Evolutionary conservation across 1,139 yeast species (phyloP).

Genomic region (Lodderomyces theae): DNA sequence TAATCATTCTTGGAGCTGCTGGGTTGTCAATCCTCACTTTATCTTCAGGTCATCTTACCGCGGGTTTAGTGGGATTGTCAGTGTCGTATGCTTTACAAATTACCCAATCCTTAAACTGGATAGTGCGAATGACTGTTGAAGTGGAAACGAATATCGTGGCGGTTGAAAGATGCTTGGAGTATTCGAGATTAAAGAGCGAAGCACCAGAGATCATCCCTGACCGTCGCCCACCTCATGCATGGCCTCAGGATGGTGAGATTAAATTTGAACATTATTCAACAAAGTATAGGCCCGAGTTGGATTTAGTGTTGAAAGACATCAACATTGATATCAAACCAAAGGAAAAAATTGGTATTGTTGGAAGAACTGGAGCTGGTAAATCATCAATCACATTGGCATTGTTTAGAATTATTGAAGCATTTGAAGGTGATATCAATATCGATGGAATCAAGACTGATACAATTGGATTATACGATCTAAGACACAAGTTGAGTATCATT

Average conservation of each 20-base stretch:
- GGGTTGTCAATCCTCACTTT: slow-evolving; percentile 73
- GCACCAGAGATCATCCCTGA: slow-evolving; percentile 75
- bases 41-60: slow-evolving; percentile 64
- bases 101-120: slow-evolving; percentile 94
- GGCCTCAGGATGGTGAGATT: slow-evolving; percentile 82
- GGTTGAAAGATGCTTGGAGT: slow-evolving; percentile 91
- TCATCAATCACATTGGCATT: slow-evolving; percentile 86
- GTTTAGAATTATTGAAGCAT: slow-evolving; percentile 85
- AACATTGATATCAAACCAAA: slow-evolving; percentile 64
- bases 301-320: slow-evolving; percentile 72
- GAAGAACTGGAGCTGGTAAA: slow-evolving; percentile 97
- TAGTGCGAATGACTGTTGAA: slow-evolving; percentile 96
- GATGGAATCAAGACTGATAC: slow-evolving; percentile 67
- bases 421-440: slow-evolving; percentile 67
- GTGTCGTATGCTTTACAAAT: slow-evolving; percentile 89
- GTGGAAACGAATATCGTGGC: slow-evolving; percentile 96
- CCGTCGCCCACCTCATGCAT: slow-evolving; percentile 62
- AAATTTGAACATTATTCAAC: slow-evolving; percentile 75
- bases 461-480: slow-evolving; percentile 79
- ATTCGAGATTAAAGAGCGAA: slow-evolving; percentile 70
- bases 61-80: slow-evolving; percentile 92
- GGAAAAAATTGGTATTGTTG: slow-evolving; percentile 93
- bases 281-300: slow-evolving; percentile 81
- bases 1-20: slow-evolving; percentile 83
- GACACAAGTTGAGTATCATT: slow-evolving; percentile 83